Evolutionary conservation across 371 early-diverging fungal species (phyloP).

Genomic region (Globomyces sp.): DNA sequence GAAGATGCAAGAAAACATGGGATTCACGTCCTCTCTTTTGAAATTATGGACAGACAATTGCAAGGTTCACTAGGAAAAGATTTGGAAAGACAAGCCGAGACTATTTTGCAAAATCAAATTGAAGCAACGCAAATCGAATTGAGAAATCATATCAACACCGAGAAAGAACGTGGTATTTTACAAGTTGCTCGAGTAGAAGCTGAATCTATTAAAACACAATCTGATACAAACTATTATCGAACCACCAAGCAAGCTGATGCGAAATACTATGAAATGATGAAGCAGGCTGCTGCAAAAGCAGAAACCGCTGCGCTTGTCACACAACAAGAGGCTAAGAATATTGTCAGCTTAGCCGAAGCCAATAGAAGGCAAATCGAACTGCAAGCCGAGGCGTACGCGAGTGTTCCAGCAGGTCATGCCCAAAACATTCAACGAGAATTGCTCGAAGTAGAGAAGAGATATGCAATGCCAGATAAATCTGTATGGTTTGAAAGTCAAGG

Average conservation of each 20-base stretch:
- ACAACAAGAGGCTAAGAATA: conserved; percentile 36
- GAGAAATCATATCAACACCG: conserved; percentile 34
- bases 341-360: conserved; percentile 33
- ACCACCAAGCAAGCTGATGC: conserved; percentile 25
- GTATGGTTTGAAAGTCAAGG: conserved; percentile 30
- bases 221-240: conserved; percentile 34
- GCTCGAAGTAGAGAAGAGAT: conserved; percentile 36
- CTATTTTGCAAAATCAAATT: conserved; percentile 38
- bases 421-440: conserved; percentile 29
- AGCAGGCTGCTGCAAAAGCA: conserved; percentile 33
- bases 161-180: conserved; percentile 35
- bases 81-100: conserved; percentile 32
- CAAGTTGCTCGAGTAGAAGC: conserved; percentile 31
- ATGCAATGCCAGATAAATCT: conserved; percentile 34
- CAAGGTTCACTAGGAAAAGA: conserved; percentile 36
- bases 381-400: conserved; percentile 28
- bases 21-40: conserved; percentile 34
- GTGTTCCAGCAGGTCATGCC: conserved; percentile 29
- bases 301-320: conserved; percentile 29
- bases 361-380: conserved; percentile 27
- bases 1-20: conserved; percentile 31
- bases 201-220: conserved; percentile 28
- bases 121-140: conserved; percentile 38
- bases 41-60: conserved; percentile 36
- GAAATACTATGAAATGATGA: conserved; percentile 28